Conservation (phyloP, 345 rosid species). For the Sonneratia alba region DNA sequence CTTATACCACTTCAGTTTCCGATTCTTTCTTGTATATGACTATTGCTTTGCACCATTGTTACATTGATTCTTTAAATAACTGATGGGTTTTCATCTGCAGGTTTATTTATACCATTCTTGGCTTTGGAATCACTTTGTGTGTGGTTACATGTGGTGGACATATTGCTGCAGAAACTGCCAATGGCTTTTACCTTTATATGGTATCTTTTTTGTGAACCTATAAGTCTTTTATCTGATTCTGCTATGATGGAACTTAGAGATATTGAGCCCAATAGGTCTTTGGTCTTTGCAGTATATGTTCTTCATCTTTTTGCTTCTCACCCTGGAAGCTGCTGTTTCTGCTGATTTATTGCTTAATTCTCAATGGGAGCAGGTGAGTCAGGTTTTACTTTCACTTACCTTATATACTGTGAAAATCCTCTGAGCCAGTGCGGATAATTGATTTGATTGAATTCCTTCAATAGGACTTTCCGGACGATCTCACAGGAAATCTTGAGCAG, state of each 20-base stretch:
- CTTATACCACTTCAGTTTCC: background rate
- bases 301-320: conserved; percentile 49
- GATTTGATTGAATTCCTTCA: conserved; percentile 9
- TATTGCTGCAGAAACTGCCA: conserved; percentile 74
- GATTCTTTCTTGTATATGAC: background rate
- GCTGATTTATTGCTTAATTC: conserved; percentile 66
- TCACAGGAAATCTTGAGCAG: conserved; percentile 53
- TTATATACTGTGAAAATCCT: background rate
- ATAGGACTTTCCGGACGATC: conserved; percentile 88
- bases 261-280: background rate
- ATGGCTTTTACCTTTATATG: conserved; percentile 77
- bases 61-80: background rate
- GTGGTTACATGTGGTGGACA: conserved; percentile 73
- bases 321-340: conserved; percentile 72
- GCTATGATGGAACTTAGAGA: background rate
- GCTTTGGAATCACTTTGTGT: conserved; percentile 55
- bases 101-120: conserved; percentile 72
- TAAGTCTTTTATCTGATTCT: background rate
- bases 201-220: conserved; percentile 22
- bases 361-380: conserved; percentile 69
- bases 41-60: background rate
- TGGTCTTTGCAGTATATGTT: conserved; percentile 51
- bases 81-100: conserved; percentile 28
- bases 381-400: background rate
- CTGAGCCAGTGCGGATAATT: background rate